These are phyloP conservation scores for Nothophytophthora sp. DNA, from an alignment of 352 stramenopile species.

Conservation along the genomic window DNA sequence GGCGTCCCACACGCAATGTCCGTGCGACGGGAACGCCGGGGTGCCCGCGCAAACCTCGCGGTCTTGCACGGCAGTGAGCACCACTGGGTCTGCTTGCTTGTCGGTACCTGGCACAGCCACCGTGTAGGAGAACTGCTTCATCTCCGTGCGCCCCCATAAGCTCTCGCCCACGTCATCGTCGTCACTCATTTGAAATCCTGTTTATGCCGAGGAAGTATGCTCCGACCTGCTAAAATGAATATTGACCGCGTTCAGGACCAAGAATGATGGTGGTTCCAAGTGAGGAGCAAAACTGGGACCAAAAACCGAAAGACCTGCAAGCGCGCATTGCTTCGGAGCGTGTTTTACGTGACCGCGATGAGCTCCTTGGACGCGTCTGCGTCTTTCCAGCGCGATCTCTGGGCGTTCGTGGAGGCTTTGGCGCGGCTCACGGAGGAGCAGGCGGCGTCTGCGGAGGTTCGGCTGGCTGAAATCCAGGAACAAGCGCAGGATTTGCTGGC, in stretches of 20 bases:
- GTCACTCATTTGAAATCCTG: conserved; percentile 12
- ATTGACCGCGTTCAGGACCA: too few relatives aligned
- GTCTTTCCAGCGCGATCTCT: conserved; percentile 36
- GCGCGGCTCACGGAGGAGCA: conserved; percentile 3
- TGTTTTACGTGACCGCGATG: conserved; percentile 6
- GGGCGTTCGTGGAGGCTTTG: conserved; percentile 50
- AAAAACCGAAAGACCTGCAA: too few relatives aligned
- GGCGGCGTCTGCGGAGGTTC: conserved; percentile 5
- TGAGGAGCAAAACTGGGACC: too few relatives aligned
- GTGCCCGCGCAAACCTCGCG: conserved; percentile 32
- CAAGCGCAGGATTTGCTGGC: conserved; percentile 38
- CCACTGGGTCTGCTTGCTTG: conserved; percentile 1
- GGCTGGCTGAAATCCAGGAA: conserved; percentile 33
- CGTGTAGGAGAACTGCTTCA: conserved; percentile 34
- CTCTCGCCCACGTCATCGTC: conserved; percentile 11
- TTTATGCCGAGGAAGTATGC: too few relatives aligned
- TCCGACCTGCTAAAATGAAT: conserved; percentile 9
- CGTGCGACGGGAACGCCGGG: conserved; percentile 45
- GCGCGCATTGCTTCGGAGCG: too few relatives aligned
- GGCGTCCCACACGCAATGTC: conserved; percentile 63
- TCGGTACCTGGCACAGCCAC: conserved; percentile 7
- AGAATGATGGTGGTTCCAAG: conserved; percentile 19
- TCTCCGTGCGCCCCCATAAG: conserved; percentile 38
- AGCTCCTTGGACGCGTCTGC: conserved; percentile 4
- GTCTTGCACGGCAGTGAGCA: conserved; percentile 39